Evolutionary conservation across 2,329 filamentous ascomycete species (phyloP).

Genomic region (Neopestalotiopsis clavispora): DNA sequence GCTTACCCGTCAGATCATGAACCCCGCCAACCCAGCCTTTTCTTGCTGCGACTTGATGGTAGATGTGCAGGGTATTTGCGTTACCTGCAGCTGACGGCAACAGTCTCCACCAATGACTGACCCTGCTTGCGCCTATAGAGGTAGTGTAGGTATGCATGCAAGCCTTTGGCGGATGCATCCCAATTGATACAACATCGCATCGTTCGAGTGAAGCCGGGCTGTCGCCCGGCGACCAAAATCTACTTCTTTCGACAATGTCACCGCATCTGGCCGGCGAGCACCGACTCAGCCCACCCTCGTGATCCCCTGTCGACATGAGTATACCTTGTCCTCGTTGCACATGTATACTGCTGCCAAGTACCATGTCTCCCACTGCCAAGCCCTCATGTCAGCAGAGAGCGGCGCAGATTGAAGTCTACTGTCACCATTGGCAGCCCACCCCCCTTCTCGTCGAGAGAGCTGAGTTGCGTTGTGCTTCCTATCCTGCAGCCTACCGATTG

Average conservation of each 20-base stretch:
- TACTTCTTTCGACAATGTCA: not conserved
- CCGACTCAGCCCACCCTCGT: not conserved
- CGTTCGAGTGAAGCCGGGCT: not conserved
- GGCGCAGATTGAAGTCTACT: not conserved
- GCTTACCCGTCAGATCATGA: not conserved
- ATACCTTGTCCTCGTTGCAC: not conserved
- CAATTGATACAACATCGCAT: not conserved
- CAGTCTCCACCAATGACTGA: not conserved
- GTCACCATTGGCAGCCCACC: not conserved
- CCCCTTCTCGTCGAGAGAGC: not conserved
- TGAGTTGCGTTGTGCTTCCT: not conserved
- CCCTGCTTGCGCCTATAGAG: not conserved
- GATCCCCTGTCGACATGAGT: not conserved
- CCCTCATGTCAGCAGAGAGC: not conserved
- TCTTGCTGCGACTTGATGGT: not conserved
- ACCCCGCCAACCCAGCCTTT: constrained; percentile 1
- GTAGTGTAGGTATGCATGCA: not conserved
- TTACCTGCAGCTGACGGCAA: not conserved
- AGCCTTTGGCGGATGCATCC: not conserved
- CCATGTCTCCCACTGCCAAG: not conserved
- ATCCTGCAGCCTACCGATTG: not conserved
- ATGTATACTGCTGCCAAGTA: not conserved
- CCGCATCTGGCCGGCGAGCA: not conserved
- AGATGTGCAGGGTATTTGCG: not conserved
- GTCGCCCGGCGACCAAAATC: no score